Conservation (phyloP, 352 stramenopile genomes). For the Globisporangium apiculatum region DNA sequence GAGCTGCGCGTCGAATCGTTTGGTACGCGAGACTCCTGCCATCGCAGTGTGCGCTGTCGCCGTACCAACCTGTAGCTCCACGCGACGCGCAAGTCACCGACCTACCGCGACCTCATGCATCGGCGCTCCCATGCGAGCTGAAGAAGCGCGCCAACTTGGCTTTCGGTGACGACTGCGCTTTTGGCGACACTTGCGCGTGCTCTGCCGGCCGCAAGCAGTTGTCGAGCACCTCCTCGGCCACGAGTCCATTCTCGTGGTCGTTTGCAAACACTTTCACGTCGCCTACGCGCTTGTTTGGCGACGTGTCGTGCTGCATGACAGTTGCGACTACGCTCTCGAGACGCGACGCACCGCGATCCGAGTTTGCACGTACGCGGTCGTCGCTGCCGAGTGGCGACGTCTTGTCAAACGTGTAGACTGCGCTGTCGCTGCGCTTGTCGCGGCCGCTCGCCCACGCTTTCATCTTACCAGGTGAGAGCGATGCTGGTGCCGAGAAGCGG, state of each 20-base stretch:
- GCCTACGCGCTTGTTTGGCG: not conserved
- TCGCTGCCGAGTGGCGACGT: not conserved
- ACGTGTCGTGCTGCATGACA: not conserved
- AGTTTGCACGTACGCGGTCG: constrained; percentile 6
- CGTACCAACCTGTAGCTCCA: no score
- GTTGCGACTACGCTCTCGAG: not conserved
- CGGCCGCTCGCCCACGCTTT: constrained; percentile 11
- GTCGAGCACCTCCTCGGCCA: not conserved
- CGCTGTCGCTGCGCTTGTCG: constrained; percentile 11
- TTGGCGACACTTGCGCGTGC: not conserved
- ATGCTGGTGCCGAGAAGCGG: constrained; percentile 4
- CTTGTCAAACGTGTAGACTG: constrained; percentile 4
- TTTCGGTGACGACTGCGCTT: constrained; percentile 2
- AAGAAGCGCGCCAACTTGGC: constrained; percentile 11
- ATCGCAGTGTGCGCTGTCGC: no score
- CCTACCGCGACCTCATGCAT: no score
- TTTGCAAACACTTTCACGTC: constrained; percentile 8
- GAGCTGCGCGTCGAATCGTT: no score
- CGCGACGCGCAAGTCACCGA: no score
- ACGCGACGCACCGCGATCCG: constrained; percentile 3
- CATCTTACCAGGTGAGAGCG: constrained; percentile 6
- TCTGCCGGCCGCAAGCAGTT: not conserved
- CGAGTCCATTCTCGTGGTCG: not conserved
- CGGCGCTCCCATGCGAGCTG: constrained; percentile 1
- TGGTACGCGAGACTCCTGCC: no score